A percentile compares a stretch with the other conserved stretches of the same genome.
These are phyloP conservation scores for Sinapis alba DNA, from an alignment of 441 rosid species.

Conservation along the genomic window DNA sequence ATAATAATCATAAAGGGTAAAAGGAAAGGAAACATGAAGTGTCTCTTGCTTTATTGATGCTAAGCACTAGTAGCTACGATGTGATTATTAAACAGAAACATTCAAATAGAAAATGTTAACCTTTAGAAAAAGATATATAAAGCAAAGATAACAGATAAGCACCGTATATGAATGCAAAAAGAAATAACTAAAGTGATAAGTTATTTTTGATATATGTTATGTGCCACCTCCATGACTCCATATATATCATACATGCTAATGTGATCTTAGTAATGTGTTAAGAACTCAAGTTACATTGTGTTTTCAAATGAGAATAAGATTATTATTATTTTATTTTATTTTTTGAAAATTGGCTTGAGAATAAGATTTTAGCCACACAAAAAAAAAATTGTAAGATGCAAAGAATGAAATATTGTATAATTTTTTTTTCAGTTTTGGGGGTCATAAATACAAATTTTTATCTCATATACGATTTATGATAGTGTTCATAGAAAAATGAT, in stretches of 20 bases:
- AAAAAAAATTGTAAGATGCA: too few relatives aligned
- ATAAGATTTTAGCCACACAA: too few relatives aligned
- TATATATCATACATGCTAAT: background rate
- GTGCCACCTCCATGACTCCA: background rate
- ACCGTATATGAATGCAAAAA: conserved; percentile 23
- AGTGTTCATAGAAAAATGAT: too few relatives aligned
- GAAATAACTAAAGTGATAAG: background rate
- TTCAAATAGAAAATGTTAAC: background rate
- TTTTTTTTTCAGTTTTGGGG: background rate
- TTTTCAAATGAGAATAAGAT: background rate
- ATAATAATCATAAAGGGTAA: background rate
- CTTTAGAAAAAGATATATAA: conserved; percentile 10
- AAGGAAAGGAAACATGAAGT: conserved; percentile 19
- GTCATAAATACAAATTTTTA: background rate
- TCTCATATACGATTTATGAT: too few relatives aligned
- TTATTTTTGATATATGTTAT: background rate
- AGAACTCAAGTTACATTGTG: background rate
- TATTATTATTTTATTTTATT: too few relatives aligned
- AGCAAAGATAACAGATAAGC: background rate
- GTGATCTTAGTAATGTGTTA: background rate
- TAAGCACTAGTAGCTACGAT: conserved; percentile 27
- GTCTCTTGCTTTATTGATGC: conserved; percentile 32
- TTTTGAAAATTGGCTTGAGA: too few relatives aligned
- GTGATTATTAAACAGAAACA: conserved; percentile 4
- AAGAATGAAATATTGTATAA: too few relatives aligned